Evolutionary conservation across 2,329 filamentous ascomycete genomes (phyloP), one percentile per base, ranked within the genome.

Genomic region (Sphaerostilbella broomeana): DNA sequence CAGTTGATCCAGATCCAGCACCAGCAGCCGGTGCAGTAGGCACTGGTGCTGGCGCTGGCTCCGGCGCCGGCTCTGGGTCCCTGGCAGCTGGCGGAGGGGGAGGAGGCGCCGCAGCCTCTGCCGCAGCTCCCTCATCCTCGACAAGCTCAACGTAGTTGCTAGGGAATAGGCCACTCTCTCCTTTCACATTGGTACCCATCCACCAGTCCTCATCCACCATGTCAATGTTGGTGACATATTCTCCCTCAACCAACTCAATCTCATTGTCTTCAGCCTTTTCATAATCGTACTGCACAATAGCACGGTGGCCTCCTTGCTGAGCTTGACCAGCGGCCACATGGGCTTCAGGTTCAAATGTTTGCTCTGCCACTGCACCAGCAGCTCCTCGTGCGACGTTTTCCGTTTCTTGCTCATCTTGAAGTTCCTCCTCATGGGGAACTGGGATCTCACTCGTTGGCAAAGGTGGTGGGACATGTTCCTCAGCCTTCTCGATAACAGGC

Each of bases 201-300:
- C 92, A 98, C 92, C 92, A 98, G 59, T 98, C 90, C 36, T 94
- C 84, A 52, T 97, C 92, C 2, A 98, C 87, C 85, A 94, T 94
- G 47, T 97, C 87, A 54, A 98, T 95, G 58, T 95, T 83, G 17
- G 77, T 88, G 25, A 98, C 83, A 48, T 81, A 77, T 54, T 95
- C 86, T 47, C 89, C 89, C 64, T 98, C 92, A 18, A 77, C 73
- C 13, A 98, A 74, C 49, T 95, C 88, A 42, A 98, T 77, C 65
- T 98, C 92, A 55, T 98, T 98, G 50, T 95, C 89, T 62, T 98
- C 92, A 1, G 88, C 88, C 66, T 94, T 95, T 55, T 95, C 90
- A 57, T 98, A 98, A 59, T 98, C 92, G 59, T 92, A 98, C 55
- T 92, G 81, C 24, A 92, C 77, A 42, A 94, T 55, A 2, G 92